A percentile compares a stretch with the other conserved stretches of the same genome.
These are phyloP conservation scores for Fusarium chlamydosporum DNA, from an alignment of 2,329 filamentous ascomycete genomes.

Conservation along the genomic window DNA sequence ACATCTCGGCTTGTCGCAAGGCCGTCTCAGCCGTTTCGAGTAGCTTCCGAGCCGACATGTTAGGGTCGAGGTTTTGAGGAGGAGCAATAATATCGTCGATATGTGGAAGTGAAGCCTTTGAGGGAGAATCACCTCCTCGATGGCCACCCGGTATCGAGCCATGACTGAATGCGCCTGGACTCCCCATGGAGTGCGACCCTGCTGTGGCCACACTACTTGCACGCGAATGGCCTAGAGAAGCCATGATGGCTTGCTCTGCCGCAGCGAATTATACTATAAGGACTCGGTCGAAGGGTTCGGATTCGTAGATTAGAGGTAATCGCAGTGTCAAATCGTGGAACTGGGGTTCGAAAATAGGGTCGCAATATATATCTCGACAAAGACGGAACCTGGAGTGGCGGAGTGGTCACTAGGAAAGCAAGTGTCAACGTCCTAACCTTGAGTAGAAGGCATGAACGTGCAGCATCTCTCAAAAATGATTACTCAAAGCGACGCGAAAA, in stretches of 20 bases:
- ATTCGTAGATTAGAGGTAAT: conserved; percentile 7
- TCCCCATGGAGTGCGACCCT: conserved; percentile 52
- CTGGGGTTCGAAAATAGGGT: conserved; percentile 11
- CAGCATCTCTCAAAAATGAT: conserved; percentile 35
- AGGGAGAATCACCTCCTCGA: conserved; percentile 49
- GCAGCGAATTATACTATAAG: conserved; percentile 27
- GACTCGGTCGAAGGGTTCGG: conserved; percentile 22
- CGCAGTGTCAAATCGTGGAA: conserved; percentile 5
- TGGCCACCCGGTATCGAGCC: conserved; percentile 50
- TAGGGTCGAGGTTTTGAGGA: conserved; percentile 62
- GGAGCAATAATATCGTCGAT: conserved; percentile 67
- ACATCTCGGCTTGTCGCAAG: conserved; percentile 72
- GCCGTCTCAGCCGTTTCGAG: conserved; percentile 67
- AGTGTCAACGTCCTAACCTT: conserved; percentile 37
- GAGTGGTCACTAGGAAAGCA: conserved; percentile 29
- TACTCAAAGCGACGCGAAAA: conserved; percentile 31
- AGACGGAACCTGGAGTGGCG: conserved; percentile 35
- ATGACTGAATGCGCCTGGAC: conserved; percentile 51
- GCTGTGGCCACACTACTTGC: conserved; percentile 48
- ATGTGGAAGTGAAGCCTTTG: conserved; percentile 61
- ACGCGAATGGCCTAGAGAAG: conserved; percentile 49
- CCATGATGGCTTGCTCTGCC: conserved; percentile 40
- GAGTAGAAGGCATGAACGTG: conserved; percentile 25
- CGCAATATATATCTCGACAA: conserved; percentile 28
- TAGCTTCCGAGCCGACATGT: conserved; percentile 67